Evolutionary conservation across 441 rosid genomes (phyloP).

Genomic region (Viola pubescens): DNA sequence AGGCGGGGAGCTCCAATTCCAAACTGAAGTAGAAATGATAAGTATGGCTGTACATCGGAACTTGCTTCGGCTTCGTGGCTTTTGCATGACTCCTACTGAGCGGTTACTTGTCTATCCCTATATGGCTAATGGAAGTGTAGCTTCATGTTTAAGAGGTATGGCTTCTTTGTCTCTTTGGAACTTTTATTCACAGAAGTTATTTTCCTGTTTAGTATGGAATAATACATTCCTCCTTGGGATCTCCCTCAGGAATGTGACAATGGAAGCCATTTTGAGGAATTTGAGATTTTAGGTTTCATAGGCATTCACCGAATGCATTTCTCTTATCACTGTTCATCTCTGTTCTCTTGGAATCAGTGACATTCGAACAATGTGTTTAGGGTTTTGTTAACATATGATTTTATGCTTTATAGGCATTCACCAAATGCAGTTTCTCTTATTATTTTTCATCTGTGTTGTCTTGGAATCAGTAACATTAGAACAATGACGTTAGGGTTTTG

Average conservation of each 20-base stretch:
- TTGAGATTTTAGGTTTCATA: too few relatives aligned
- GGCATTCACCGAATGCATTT: too few relatives aligned
- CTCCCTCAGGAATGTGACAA: neutral
- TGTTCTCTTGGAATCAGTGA: too few relatives aligned
- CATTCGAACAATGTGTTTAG: too few relatives aligned
- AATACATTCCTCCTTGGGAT: neutral
- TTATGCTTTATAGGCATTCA: too few relatives aligned
- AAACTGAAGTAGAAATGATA: constrained; percentile 87
- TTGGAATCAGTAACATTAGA: too few relatives aligned
- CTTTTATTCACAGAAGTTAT: neutral
- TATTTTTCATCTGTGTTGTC: too few relatives aligned
- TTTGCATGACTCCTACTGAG: constrained; percentile 94
- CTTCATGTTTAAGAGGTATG: constrained; percentile 83
- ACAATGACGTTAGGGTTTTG: too few relatives aligned
- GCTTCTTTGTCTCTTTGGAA: neutral
- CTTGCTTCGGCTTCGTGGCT: constrained; percentile 75
- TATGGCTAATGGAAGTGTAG: constrained; percentile 91
- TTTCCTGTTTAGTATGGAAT: neutral
- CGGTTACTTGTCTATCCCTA: constrained; percentile 81
- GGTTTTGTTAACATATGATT: too few relatives aligned
- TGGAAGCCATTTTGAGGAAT: too few relatives aligned
- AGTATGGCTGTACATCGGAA: constrained; percentile 89
- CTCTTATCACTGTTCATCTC: too few relatives aligned
- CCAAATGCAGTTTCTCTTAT: too few relatives aligned
- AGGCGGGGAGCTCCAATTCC: constrained; percentile 85